These are phyloP conservation scores for Pyrus communis DNA, from an alignment of 306 rosid genomes.

Conservation along the genomic window DNA sequence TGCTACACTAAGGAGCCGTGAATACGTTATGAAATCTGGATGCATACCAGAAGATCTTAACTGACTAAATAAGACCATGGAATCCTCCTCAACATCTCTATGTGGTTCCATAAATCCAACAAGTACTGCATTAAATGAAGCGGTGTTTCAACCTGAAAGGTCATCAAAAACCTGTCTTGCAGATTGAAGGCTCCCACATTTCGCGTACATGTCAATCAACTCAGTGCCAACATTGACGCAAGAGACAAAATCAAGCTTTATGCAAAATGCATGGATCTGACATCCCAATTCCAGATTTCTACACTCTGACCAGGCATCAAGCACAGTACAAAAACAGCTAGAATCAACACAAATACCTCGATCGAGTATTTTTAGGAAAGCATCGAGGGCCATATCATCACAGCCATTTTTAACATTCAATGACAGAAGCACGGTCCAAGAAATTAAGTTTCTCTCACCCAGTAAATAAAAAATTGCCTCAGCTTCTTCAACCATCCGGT, in stretches of 20 bases:
- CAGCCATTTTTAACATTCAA: slow-evolving; percentile 24
- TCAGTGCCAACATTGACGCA: slow-evolving; percentile 27
- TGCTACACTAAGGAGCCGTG: slow-evolving; percentile 33
- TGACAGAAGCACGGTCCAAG: slow-evolving; percentile 39
- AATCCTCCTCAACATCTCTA: slow-evolving; percentile 24
- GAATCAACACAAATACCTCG: slow-evolving; percentile 29
- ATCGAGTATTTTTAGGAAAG: slow-evolving; percentile 30
- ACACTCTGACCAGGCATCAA: slow-evolving; percentile 46
- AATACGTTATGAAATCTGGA: slow-evolving; percentile 33
- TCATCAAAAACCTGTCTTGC: slow-evolving; percentile 28
- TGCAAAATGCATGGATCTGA: slow-evolving; percentile 30
- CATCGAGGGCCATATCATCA: slow-evolving; percentile 14
- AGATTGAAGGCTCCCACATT: slow-evolving; percentile 31
- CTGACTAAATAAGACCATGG: slow-evolving; percentile 26
- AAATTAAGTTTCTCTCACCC: slow-evolving; percentile 29
- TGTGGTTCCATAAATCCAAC: slow-evolving; percentile 36
- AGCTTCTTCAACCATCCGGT: slow-evolving; percentile 38
- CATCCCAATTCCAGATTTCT: slow-evolving; percentile 28
- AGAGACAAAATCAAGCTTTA: slow-evolving; percentile 30
- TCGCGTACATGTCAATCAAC: slow-evolving; percentile 38
- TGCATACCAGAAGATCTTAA: slow-evolving; percentile 25
- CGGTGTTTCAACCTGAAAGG: slow-evolving; percentile 23
- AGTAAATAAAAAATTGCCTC: slow-evolving; percentile 24
- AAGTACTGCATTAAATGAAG: slow-evolving; percentile 42
- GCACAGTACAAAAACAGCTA: slow-evolving; percentile 23